Evolutionary conservation across 768 basidiomycete species (phyloP), one percentile per base, ranked within the genome.

Genomic region (Astraeus odoratus): DNA sequence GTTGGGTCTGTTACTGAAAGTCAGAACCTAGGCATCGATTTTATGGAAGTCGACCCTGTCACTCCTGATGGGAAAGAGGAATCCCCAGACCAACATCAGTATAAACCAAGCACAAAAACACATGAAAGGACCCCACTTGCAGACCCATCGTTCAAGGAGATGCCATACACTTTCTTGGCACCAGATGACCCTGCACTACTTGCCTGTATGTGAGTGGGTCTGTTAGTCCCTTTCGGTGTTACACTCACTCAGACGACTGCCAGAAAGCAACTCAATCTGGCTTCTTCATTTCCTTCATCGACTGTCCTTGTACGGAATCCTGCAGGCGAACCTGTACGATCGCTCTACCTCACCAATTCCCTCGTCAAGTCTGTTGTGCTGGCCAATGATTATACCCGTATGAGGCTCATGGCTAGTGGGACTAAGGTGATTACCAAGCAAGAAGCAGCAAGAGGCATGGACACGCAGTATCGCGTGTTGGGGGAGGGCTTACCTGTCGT

Each of bases 351-450:
- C 48, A 81, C 84, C 45, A 96, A 94, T 58, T 77, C 82, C 54
- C 69, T 87, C 54, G 85, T 95, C 59, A 90, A 87, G 64, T 65
- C 72, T n/a, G 71, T 98, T 49, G 75, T 97, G 46, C 57, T 71
- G 42, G 69, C 82, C 58, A 99, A 98, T 60, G 82, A 90, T 59
- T 94, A 84, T 60, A 76, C 77, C 23, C 81, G 83, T 22, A 74
- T 97, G 44, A 81, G 96, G 1, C 78, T 99, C 42, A 83, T 93
- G 55, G 81, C 87, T 12, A 86, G 88, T n/a, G 96, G 96, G 16
- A 92, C 93, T 31, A 95, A 96, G 63, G 81, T 92, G 10, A 86
- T 98, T 64, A 78, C 81, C 5, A 87, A 90, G 58, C 94, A 98
- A 61, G 94, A 95, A 48, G 78, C 77, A 2, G 79, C 75, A 1